Percentiles rank a stretch among this genome's conserved stretches.
Evolutionary conservation across 2,329 filamentous ascomycete species (phyloP).

Genomic region (Trichoderma cornu-damae): DNA sequence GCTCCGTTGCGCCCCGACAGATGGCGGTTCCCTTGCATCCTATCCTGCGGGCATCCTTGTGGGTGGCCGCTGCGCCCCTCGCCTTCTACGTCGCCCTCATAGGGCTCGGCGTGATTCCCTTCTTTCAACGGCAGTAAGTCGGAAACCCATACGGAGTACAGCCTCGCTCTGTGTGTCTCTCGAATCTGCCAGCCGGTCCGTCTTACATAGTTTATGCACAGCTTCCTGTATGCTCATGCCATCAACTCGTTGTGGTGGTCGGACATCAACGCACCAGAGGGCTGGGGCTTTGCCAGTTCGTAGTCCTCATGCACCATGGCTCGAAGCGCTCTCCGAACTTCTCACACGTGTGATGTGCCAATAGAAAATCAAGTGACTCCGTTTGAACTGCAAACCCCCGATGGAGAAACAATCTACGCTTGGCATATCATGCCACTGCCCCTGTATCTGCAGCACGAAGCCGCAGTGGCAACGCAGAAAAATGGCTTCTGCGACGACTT

Average conservation of each 20-base stretch:
- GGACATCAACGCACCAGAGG: constrained; percentile 69
- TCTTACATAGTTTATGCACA: constrained; percentile 33
- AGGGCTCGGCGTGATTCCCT: constrained; percentile 60
- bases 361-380: constrained; percentile 82
- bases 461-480: constrained; percentile 49
- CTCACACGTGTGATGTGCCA: neutral
- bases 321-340: neutral
- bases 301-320: neutral
- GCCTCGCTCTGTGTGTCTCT: neutral
- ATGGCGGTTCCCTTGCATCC: constrained; percentile 31
- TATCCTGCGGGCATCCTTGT: constrained; percentile 25
- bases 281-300: constrained; percentile 79
- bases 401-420: constrained; percentile 73
- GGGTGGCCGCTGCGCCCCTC: constrained; percentile 9
- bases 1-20: neutral
- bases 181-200: neutral
- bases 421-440: constrained; percentile 87
- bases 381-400: constrained; percentile 69
- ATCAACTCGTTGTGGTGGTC: constrained; percentile 67
- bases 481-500: constrained; percentile 50
- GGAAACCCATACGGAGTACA: neutral
- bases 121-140: constrained; percentile 73
- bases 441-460: constrained; percentile 68
- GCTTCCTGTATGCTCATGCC: constrained; percentile 78
- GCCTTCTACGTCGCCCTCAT: constrained; percentile 58